These are phyloP conservation scores for Rosa lucieae DNA, from an alignment of 306 rosid genomes.

Conservation along the genomic window DNA sequence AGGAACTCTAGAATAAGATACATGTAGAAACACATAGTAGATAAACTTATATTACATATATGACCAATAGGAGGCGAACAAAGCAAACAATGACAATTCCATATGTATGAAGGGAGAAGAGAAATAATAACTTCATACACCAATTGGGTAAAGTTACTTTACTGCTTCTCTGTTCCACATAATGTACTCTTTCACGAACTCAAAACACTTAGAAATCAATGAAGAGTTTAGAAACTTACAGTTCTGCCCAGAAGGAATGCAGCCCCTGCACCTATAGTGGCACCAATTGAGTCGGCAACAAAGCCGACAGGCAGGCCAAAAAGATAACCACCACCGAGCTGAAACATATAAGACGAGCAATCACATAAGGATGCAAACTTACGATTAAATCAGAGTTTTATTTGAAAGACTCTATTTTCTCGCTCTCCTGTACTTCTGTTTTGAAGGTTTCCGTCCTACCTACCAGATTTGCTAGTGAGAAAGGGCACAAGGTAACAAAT, in stretches of 20 bases:
- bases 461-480: not conserved
- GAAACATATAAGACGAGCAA: conserved; percentile 30
- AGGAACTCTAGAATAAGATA: conserved; percentile 25
- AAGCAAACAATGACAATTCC: not conserved
- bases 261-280: conserved; percentile 82
- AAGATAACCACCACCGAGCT: conserved; percentile 96
- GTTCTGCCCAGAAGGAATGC: conserved; percentile 90
- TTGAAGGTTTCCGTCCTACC: not conserved
- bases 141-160: not conserved
- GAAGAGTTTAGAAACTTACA: conserved; percentile 43
- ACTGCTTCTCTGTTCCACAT: not conserved
- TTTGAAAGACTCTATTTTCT: not conserved
- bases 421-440: not conserved
- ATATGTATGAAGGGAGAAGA: not conserved
- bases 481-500: not conserved
- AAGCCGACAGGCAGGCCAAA: conserved; percentile 82
- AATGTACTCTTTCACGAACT: not conserved
- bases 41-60: conserved; percentile 1
- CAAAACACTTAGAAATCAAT: not conserved
- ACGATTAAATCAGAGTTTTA: not conserved
- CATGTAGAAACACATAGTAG: not conserved
- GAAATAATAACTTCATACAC: not conserved
- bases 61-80: not conserved
- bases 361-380: conserved; percentile 13
- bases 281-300: conserved; percentile 83